Evolutionary conservation across 768 basidiomycete species (phyloP).

Genomic region (Naematelia aurantialba): DNA sequence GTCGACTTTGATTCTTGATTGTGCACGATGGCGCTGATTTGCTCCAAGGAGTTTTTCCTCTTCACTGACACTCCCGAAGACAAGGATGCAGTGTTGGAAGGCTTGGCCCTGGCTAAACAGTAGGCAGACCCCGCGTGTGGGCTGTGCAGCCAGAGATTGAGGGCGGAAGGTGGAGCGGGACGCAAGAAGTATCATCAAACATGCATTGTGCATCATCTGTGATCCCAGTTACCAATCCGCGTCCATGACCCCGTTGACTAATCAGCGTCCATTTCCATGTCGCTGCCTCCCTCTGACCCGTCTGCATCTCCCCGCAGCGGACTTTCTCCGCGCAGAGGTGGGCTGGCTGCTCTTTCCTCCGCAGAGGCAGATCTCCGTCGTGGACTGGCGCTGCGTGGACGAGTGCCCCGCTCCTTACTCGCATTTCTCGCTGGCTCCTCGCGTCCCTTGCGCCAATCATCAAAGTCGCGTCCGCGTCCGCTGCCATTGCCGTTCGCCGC

Average conservation of each 20-base stretch:
- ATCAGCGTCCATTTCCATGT: slow-evolving; percentile 40
- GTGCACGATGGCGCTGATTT: neutral
- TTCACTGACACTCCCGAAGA: slow-evolving; percentile 43
- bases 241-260: slow-evolving; percentile 5
- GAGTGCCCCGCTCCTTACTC: slow-evolving; percentile 16
- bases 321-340: slow-evolving; percentile 21
- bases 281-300: slow-evolving; percentile 25
- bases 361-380: neutral
- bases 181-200: neutral
- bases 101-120: slow-evolving; percentile 14
- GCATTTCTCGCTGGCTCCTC: slow-evolving; percentile 5
- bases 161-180: neutral
- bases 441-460: slow-evolving; percentile 8
- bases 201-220: slow-evolving; percentile 6
- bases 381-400: neutral
- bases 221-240: neutral
- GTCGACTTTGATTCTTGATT: neutral
- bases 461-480: slow-evolving; percentile 8
- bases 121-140: too few species aligned
- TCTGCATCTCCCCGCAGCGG: slow-evolving; percentile 22
- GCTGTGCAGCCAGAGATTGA: too few species aligned
- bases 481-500: neutral
- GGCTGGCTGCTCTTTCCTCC: slow-evolving; percentile 3
- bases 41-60: slow-evolving; percentile 35
- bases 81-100: slow-evolving; percentile 34